Conservation (phyloP, 805 yeast genomes). For the Candida jianshihensis region DNA sequence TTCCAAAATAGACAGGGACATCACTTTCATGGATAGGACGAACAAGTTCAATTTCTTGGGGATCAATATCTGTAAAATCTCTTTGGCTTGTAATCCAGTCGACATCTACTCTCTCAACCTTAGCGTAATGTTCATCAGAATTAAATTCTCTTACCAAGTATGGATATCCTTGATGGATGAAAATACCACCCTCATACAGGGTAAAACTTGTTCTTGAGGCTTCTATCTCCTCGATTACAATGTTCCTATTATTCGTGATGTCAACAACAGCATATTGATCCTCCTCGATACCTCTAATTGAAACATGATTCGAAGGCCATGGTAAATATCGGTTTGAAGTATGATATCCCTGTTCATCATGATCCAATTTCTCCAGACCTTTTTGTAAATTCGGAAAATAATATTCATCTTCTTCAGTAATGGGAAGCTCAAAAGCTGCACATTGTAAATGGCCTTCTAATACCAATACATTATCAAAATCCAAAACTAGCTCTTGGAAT, state of each 20-base stretch:
- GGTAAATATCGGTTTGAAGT: conserved; percentile 60
- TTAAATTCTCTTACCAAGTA: conserved; percentile 82
- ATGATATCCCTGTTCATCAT: conserved; percentile 42
- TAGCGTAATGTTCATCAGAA: conserved; percentile 71
- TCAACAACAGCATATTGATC: conserved; percentile 86
- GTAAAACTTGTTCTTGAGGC: conserved; percentile 86
- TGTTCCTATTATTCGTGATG: conserved; percentile 66
- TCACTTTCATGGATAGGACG: conserved; percentile 44
- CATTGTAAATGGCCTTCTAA: conserved; percentile 86
- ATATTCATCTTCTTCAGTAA: conserved; percentile 45
- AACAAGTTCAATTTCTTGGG: conserved; percentile 59
- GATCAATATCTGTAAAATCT: conserved; percentile 91
- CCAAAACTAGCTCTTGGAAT: conserved; percentile 53
- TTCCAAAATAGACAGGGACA: conserved; percentile 70
- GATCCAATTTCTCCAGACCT: conserved; percentile 28
- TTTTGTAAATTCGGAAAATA: conserved; percentile 41
- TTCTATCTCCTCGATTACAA: conserved; percentile 84
- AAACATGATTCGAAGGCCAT: conserved; percentile 72
- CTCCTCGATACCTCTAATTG: conserved; percentile 79
- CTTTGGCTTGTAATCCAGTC: conserved; percentile 92
- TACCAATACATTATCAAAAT: conserved; percentile 53
- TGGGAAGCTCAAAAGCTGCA: conserved; percentile 83
- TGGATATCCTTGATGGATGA: conserved; percentile 88
- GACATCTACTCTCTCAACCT: conserved; percentile 81
- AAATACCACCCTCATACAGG: conserved; percentile 86